Base-by-base conservation (phyloP, 768 basidiomycete genomes). In the Clavulina sp. region DNA sequence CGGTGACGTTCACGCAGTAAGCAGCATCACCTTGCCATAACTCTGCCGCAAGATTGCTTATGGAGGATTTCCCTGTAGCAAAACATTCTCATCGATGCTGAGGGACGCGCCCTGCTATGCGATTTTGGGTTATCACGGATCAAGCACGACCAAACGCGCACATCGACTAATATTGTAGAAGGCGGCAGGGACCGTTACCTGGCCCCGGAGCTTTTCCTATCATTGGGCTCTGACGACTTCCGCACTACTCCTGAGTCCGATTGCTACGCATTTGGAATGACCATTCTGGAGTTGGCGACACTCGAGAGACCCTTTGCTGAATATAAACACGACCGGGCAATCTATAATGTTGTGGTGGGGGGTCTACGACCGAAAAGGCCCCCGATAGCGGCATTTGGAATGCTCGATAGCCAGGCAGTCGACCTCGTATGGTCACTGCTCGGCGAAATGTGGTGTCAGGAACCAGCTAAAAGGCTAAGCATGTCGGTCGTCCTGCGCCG, bases 41-140 rank as follows among this genome's bases (percentile, higher is more conserved):
- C n/a, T n/a, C n/a, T n/a, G n/a, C n/a, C n/a, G n/a, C n/a, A n/a
- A n/a, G n/a, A n/a, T n/a, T n/a, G n/a, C n/a, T n/a, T n/a, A n/a
- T n/a, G n/a, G n/a, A n/a, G n/a, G n/a, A n/a, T n/a, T n/a, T n/a
- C n/a, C n/a, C n/a, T n/a, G n/a, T n/a, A n/a, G n/a, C n/a, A n/a
- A n/a, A 74, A 3, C 59, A 64, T 0, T 73, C 76, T 4, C 69
- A 19, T 38, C 9, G 34, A 38, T 19, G 9, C 34, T 19, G 19
- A 38, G 9, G 34, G 34, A 9, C 9, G 9, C 34, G 9, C 34
- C 9, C 9, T 9, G 34, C 34, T 38, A 38, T 38, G 34, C 34
- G 34, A 38, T 19, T 38, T 38, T 38, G 34, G 34, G 9, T 38
- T 38, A 19, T 9, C 34, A 19, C 34, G 34, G 19, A 9, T 38